phyloP scores from a whole-genome alignment of 495 filamentous ascomycete genomes.

The Neurospora tetrasperma region DNA sequence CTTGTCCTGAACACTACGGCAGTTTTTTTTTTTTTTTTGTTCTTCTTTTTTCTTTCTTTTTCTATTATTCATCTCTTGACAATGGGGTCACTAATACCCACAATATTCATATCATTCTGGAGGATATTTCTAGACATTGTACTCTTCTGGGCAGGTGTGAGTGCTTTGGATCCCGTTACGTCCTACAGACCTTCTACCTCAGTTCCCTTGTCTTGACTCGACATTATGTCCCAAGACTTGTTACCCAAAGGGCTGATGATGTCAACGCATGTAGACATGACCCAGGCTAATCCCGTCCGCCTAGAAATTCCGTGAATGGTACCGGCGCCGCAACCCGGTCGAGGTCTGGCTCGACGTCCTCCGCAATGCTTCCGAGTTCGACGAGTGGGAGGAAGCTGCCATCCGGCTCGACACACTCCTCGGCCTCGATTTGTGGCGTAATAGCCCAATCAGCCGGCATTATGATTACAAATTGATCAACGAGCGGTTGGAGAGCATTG shows the following conservation, averaged over 20 bases:
- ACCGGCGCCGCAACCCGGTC: conserved; percentile 40
- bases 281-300: neutral
- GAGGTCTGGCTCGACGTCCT: conserved; percentile 49
- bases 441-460: conserved; percentile 67
- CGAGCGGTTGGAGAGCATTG: conserved; percentile 60
- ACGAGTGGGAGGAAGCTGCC: conserved; percentile 77
- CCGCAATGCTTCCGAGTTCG: conserved; percentile 54
- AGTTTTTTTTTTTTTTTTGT: neutral
- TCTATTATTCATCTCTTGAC: neutral
- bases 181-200: neutral
- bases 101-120: conserved; percentile 34
- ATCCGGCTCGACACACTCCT: conserved; percentile 68
- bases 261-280: neutral
- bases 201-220: neutral
- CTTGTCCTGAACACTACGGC: neutral
- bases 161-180: conserved; percentile 12
- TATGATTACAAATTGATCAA: conserved; percentile 88
- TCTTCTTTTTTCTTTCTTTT: no score
- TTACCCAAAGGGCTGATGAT: neutral
- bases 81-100: conserved; percentile 22
- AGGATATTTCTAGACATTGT: conserved; percentile 51
- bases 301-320: conserved; percentile 29
- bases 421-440: conserved; percentile 74
- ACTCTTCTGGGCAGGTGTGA: conserved; percentile 54
- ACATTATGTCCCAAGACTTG: conserved; percentile 3